Evolutionary conservation across 148 eudicot genomes (phyloP).

Genomic region (Arctostaphylos glauca): DNA sequence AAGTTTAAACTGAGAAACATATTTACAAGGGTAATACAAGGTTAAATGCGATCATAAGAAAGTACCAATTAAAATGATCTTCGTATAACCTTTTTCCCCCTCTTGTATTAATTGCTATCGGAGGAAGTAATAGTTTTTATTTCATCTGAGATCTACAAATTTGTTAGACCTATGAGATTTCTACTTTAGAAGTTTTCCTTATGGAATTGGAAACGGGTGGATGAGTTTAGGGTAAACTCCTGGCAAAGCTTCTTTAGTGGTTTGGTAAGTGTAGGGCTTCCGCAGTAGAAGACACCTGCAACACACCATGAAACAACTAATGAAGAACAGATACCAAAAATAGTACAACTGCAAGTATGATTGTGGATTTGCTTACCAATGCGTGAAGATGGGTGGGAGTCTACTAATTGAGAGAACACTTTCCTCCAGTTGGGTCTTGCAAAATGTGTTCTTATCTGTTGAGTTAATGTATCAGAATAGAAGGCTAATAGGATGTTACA

Average conservation of each 20-base stretch:
- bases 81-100: not conserved
- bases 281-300: conserved; percentile 98
- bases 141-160: not conserved
- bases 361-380: conserved; percentile 48
- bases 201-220: conserved; percentile 85
- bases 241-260: conserved; percentile 66
- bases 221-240: conserved; percentile 63
- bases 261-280: conserved; percentile 67
- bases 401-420: conserved; percentile 59
- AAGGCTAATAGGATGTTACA: conserved; percentile 7
- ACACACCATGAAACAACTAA: not conserved
- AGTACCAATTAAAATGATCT: not conserved
- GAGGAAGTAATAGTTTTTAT: not conserved
- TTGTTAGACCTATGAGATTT: not conserved
- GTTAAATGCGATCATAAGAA: not conserved
- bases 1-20: not conserved
- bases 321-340: not conserved
- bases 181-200: conserved; percentile 39
- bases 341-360: not conserved
- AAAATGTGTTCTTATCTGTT: conserved; percentile 90
- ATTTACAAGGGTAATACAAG: not conserved
- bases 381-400: conserved; percentile 42
- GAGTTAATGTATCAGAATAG: not conserved
- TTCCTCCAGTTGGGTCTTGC: conserved; percentile 99
- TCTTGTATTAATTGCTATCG: not conserved